Evolutionary conservation across 768 basidiomycete species (phyloP), one percentile per base, ranked within the genome.

Genomic region (Ephemerocybe angulata): DNA sequence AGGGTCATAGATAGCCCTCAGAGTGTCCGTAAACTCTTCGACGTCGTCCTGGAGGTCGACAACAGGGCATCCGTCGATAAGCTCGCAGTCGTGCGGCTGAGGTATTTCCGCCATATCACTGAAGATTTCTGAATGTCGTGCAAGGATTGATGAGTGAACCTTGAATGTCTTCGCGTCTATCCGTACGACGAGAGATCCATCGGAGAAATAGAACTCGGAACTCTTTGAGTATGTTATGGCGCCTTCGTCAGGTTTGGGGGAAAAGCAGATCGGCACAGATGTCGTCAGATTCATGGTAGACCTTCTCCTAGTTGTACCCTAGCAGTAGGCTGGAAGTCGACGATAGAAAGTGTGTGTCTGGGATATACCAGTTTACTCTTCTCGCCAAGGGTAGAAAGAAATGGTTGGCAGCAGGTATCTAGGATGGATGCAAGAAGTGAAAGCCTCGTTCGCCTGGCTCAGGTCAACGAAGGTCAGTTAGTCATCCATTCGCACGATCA

Each of bases 91-190:
- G 7, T 65, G 44, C 2, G 76, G 74, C 56, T 76, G 74, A 2
- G 73, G 73, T 3, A 74, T 56, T 10, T 66, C 66, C 61, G 72
- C 74, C 62, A 76, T 70, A 28, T 65, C 71, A 27, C 62, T 65
- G 57, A 77, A 77, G 31, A 77, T 66, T 4, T 74, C 72, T 2
- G 74, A 75, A 35, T 75, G 72, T 35, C 70, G 62, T n/a, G 67
- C 64, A 13, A 76, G 65, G 31, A 77, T 63, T 3, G 73, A 69
- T 54, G 74, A 68, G 57, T 76, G 74, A 19, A 76, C 59, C 3
- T 70, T 65, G 53, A 76, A 70, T 7, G 68, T 65, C 1, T 65
- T 67, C 31, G 58, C 56, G 44, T 68, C 64, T 3, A 74, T 62
- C n/a, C 71, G 62, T 27, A 74, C 52, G 28, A 74, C 67, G 10